Percentiles rank a stretch among this genome's conserved stretches.
These are phyloP conservation scores for Lichtheimia hyalospora DNA, from an alignment of 371 early-diverging fungal genomes.

Conservation along the genomic window DNA sequence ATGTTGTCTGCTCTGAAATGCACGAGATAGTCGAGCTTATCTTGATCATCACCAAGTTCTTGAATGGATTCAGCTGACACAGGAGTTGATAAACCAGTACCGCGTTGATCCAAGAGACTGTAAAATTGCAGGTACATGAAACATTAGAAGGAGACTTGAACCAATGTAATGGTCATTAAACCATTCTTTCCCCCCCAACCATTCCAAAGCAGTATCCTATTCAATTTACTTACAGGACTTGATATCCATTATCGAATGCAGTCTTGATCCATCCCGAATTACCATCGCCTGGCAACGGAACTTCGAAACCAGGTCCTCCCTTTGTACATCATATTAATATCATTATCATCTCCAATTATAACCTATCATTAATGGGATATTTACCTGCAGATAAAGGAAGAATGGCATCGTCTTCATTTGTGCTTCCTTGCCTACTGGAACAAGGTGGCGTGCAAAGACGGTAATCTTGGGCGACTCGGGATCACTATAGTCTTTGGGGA, in stretches of 20 bases:
- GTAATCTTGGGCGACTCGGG: constrained; percentile 33
- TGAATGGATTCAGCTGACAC: constrained; percentile 58
- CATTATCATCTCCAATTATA: not conserved
- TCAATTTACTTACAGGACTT: constrained; percentile 44
- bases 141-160: not conserved
- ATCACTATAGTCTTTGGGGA: constrained; percentile 42
- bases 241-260: constrained; percentile 63
- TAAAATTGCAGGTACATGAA: not conserved
- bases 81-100: constrained; percentile 69
- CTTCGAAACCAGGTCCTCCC: constrained; percentile 62
- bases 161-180: not conserved
- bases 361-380: not conserved
- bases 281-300: constrained; percentile 43
- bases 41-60: constrained; percentile 43
- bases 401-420: constrained; percentile 55
- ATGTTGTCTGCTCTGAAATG: constrained; percentile 77
- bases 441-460: constrained; percentile 61
- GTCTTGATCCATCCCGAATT: constrained; percentile 65
- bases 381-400: constrained; percentile 61
- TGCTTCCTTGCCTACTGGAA: constrained; percentile 48
- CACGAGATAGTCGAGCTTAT: constrained; percentile 56
- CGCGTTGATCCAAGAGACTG: constrained; percentile 68
- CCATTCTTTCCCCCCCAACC: not conserved
- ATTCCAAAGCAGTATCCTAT: too few species aligned
- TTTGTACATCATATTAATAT: not conserved